Conservation (phyloP, 306 rosid species). For the Vachellia collinsii region DNA sequence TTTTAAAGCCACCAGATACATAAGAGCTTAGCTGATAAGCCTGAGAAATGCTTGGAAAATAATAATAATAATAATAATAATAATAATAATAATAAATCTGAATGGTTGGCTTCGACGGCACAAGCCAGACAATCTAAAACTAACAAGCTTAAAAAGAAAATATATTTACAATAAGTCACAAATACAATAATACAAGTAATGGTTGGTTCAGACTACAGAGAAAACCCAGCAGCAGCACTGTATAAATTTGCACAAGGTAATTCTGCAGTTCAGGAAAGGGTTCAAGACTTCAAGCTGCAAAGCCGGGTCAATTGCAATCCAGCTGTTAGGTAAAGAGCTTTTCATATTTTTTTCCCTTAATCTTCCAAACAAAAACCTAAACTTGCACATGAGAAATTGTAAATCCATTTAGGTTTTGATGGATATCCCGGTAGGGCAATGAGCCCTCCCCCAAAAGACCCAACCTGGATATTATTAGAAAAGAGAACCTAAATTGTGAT, state of each 20-base stretch:
- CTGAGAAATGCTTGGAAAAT: slow-evolving; percentile 2
- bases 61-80: slow-evolving; percentile 7
- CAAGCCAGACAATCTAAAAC: slow-evolving; percentile 28
- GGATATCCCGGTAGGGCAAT: not conserved
- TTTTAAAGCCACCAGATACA: slow-evolving; percentile 11
- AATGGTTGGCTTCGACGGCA: slow-evolving; percentile 30
- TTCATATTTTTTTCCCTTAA: not conserved
- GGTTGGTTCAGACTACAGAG: not conserved
- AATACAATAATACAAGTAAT: not conserved
- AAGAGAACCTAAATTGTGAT: slow-evolving; percentile 23
- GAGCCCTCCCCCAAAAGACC: not conserved
- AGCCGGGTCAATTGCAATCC: not conserved
- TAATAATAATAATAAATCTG: slow-evolving; percentile 21
- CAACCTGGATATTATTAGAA: slow-evolving; percentile 12
- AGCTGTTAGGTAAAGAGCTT: not conserved
- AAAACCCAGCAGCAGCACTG: not conserved
- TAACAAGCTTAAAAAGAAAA: slow-evolving; percentile 31
- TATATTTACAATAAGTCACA: slow-evolving; percentile 1
- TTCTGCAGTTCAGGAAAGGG: not conserved
- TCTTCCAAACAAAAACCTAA: not conserved
- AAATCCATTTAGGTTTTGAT: not conserved
- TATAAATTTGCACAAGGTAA: not conserved
- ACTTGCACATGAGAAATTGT: not conserved
- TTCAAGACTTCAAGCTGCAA: not conserved
- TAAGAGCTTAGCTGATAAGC: slow-evolving; percentile 16